These are phyloP conservation scores for Spergularia marina DNA, from an alignment of 148 eudicot genomes.

Conservation along the genomic window DNA sequence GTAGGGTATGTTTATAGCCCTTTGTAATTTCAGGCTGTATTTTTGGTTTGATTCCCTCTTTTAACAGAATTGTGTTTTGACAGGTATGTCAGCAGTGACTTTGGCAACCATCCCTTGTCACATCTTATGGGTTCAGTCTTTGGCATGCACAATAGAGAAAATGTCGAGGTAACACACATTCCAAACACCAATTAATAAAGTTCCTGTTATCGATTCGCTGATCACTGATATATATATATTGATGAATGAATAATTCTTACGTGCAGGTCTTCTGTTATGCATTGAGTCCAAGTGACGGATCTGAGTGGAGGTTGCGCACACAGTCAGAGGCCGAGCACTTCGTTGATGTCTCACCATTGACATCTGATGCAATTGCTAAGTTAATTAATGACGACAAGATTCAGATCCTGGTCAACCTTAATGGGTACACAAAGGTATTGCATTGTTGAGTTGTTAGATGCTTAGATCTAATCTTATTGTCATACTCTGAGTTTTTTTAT, in stretches of 20 bases:
- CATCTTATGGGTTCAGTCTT: conserved; percentile 99
- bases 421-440: conserved; percentile 93
- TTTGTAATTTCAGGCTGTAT: not conserved
- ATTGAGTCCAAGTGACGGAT: conserved; percentile 87
- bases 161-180: conserved; percentile 61
- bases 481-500: not conserved
- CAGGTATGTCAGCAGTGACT: conserved; percentile 99
- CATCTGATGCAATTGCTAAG: conserved; percentile 85
- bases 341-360: conserved; percentile 76
- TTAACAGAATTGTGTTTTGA: conserved; percentile 22
- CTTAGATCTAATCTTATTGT: not conserved
- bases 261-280: conserved; percentile 92
- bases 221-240: not conserved
- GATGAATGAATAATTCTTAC: conserved; percentile 11
- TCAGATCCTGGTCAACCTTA: conserved; percentile 87
- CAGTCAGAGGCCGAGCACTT: conserved; percentile 92
- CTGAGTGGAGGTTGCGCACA: conserved; percentile 88
- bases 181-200: not conserved
- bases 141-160: conserved; percentile 84
- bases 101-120: conserved; percentile 95
- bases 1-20: conserved; percentile 58
- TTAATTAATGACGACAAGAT: conserved; percentile 81
- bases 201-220: not conserved
- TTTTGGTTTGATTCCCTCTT: not conserved
- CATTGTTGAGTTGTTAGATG: not conserved